These are phyloP conservation scores for Ceratobasidium sp. DNA, from an alignment of 1,284 basidiomycete species.

Conservation along the genomic window DNA sequence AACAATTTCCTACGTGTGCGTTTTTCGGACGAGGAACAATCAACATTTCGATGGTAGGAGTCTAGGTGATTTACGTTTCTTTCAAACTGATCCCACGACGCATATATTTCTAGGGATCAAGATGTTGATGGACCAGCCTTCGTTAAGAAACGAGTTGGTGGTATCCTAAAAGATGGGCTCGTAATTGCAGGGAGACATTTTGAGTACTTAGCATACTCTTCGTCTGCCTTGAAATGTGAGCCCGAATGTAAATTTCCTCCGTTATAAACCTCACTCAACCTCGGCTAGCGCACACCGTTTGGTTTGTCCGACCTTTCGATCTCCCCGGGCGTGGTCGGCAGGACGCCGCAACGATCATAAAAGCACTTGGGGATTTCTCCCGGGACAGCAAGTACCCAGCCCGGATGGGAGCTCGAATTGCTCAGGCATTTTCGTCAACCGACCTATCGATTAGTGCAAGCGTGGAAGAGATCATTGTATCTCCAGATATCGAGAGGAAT, in stretches of 20 bases:
- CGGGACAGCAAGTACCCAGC: slow-evolving; percentile 70
- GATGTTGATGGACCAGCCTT: slow-evolving; percentile 66
- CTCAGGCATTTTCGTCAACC: slow-evolving; percentile 80
- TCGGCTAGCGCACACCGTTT: slow-evolving; percentile 62
- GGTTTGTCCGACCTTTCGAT: slow-evolving; percentile 69
- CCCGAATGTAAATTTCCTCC: background rate
- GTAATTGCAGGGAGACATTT: slow-evolving; percentile 66
- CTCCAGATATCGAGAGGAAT: slow-evolving; percentile 63
- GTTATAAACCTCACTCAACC: background rate
- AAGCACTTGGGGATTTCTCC: slow-evolving; percentile 68
- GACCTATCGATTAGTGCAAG: slow-evolving; percentile 68
- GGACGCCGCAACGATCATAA: slow-evolving; percentile 65
- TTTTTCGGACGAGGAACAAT: slow-evolving; percentile 70
- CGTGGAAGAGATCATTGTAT: slow-evolving; percentile 65
- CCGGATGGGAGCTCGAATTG: slow-evolving; percentile 76
- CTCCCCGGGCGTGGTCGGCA: slow-evolving; percentile 52
- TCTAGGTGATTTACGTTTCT: too few species aligned
- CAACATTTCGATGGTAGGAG: slow-evolving; percentile 61
- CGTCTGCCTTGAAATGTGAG: slow-evolving; percentile 61
- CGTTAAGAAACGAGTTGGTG: slow-evolving; percentile 62
- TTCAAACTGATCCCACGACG: too few species aligned
- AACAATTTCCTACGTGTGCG: slow-evolving; percentile 74
- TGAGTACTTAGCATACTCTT: slow-evolving; percentile 69
- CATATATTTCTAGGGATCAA: slow-evolving; percentile 56
- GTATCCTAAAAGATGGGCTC: slow-evolving; percentile 63